phyloP scores from a whole-genome alignment of 176 grass and related monocot genomes.

The Calamus simplicifolius region DNA sequence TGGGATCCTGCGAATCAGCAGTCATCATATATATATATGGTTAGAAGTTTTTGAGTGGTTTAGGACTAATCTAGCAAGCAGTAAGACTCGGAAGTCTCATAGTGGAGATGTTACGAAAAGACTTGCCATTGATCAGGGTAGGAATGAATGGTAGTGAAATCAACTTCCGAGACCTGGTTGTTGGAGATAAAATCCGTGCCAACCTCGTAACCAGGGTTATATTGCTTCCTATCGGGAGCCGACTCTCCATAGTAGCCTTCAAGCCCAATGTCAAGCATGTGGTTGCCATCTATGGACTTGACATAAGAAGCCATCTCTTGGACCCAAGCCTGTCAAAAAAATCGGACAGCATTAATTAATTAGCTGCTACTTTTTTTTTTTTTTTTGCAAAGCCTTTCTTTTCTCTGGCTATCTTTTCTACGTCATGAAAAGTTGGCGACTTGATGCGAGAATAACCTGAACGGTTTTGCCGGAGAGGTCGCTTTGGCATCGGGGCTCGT shows the following conservation, averaged over 20 bases:
- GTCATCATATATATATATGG: no score
- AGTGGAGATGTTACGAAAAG: no score
- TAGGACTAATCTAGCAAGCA: no score
- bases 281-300: conserved; percentile 66
- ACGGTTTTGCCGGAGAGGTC: conserved; percentile 56
- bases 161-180: conserved; percentile 42
- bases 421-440: no score
- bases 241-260: conserved; percentile 80
- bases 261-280: conserved; percentile 68
- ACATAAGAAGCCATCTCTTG: conserved; percentile 55
- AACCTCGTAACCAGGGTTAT: conserved; percentile 48
- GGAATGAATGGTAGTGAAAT: conserved; percentile 75
- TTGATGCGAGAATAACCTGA: conserved; percentile 19
- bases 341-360: no score
- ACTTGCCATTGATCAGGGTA: conserved; percentile 71
- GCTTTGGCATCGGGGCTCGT: conserved; percentile 61
- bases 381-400: no score
- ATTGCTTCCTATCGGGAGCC: conserved; percentile 27
- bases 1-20: conserved; percentile 24
- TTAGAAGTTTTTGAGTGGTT: no score
- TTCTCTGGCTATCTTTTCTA: no score
- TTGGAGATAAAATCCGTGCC: conserved; percentile 82
- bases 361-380: no score
- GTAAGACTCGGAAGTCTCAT: no score
- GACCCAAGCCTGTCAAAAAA: conserved; percentile 35